A percentile compares a stretch with the other conserved stretches of the same genome.
Conservation (phyloP, 2,329 filamentous ascomycete genomes). For the Drechslera avenae region DNA sequence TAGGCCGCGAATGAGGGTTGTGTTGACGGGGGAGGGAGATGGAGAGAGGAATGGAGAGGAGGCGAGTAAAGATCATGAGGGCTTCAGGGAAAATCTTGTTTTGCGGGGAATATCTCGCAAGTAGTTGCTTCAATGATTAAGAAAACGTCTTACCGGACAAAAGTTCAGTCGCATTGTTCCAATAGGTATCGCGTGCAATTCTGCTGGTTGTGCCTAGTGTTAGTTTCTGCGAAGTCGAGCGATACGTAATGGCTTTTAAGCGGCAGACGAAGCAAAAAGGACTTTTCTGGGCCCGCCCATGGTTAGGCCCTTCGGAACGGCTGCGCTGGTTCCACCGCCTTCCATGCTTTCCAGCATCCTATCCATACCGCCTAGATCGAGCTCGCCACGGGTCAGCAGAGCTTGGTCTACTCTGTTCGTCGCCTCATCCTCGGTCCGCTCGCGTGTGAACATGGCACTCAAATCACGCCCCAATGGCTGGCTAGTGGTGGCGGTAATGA, state of each 20-base stretch:
- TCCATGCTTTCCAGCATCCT: constrained; percentile 50
- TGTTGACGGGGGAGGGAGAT: neutral
- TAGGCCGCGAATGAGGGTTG: constrained; percentile 48
- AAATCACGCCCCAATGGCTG: constrained; percentile 40
- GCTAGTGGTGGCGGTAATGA: constrained; percentile 48
- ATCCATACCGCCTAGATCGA: constrained; percentile 56
- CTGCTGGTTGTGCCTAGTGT: neutral
- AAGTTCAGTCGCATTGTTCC: neutral
- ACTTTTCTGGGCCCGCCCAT: constrained; percentile 44
- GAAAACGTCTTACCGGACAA: neutral
- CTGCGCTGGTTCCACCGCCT: constrained; percentile 28
- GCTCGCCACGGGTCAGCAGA: constrained; percentile 51
- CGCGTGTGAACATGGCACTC: constrained; percentile 34
- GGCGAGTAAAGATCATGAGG: neutral
- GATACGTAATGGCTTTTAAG: constrained; percentile 13
- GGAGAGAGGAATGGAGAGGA: neutral
- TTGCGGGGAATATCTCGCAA: constrained; percentile 2
- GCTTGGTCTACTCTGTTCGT: constrained; percentile 47
- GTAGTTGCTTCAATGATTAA: neutral
- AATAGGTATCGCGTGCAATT: neutral
- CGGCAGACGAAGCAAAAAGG: constrained; percentile 42
- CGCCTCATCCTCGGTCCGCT: constrained; percentile 38
- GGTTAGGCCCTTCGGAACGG: constrained; percentile 28
- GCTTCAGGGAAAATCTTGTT: neutral
- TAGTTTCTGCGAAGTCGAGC: neutral